Conservation (phyloP, 495 filamentous ascomycete genomes). For the Annulohypoxylon bovei region DNA sequence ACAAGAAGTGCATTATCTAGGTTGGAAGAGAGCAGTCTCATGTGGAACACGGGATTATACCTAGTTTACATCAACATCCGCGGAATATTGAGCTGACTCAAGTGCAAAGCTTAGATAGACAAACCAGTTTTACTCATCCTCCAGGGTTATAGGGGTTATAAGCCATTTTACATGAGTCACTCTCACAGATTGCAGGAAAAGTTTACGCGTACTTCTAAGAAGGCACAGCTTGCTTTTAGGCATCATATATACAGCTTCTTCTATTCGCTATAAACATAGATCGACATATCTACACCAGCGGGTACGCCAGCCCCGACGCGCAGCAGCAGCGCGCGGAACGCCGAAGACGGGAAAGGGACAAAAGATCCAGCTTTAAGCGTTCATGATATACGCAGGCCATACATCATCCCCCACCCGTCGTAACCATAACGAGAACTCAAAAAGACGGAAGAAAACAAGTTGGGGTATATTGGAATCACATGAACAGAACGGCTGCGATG, state of each 20-base stretch:
- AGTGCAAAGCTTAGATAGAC: too few species aligned
- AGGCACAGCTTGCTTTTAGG: not conserved
- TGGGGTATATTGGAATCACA: slow-evolving; percentile 1
- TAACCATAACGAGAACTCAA: not conserved
- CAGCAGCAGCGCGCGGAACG: slow-evolving; percentile 9
- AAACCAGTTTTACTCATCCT: too few species aligned
- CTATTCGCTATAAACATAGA: slow-evolving; percentile 19
- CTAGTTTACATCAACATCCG: too few species aligned
- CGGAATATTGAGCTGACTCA: too few species aligned
- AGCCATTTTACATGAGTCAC: not conserved
- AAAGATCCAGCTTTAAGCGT: slow-evolving; percentile 6
- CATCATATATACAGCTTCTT: slow-evolving; percentile 20
- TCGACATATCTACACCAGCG: slow-evolving; percentile 7
- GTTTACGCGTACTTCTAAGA: not conserved
- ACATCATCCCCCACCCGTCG: not conserved
- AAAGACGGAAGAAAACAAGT: not conserved
- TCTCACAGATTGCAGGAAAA: too few species aligned
- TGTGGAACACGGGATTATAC: too few species aligned
- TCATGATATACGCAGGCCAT: not conserved
- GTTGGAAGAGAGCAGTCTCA: too few species aligned
- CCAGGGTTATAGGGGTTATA: too few species aligned
- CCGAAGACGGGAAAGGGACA: not conserved
- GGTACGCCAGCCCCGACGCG: slow-evolving; percentile 5
- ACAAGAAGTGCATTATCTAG: not conserved
- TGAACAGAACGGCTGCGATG: slow-evolving; percentile 27